These are phyloP conservation scores for Cryptococcus hybrid DNA, from an alignment of 1,284 basidiomycete genomes.

Conservation along the genomic window DNA sequence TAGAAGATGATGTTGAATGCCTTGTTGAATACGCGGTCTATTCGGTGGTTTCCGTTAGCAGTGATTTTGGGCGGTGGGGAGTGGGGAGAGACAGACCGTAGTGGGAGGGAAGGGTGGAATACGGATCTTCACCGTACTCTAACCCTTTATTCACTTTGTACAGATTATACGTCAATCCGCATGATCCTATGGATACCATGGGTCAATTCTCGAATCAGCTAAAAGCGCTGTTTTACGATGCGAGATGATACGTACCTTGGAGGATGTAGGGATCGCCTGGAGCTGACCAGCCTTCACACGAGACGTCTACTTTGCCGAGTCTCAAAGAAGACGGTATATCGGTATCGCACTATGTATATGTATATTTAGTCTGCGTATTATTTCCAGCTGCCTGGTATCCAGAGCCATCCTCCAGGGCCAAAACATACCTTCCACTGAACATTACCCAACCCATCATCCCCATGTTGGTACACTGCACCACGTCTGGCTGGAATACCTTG, in stretches of 20 bases:
- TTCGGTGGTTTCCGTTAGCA: too few species aligned
- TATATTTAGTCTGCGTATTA: not conserved
- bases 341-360: slow-evolving; percentile 72
- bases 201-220: too few species aligned
- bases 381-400: too few species aligned
- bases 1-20: slow-evolving; percentile 56
- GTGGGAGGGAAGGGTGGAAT: too few species aligned
- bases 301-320: slow-evolving; percentile 77
- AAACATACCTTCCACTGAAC: slow-evolving; percentile 76
- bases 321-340: slow-evolving; percentile 77
- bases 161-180: slow-evolving; percentile 74
- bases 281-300: slow-evolving; percentile 81
- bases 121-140: slow-evolving; percentile 20
- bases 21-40: not conserved
- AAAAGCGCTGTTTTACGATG: slow-evolving; percentile 30
- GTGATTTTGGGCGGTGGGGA: too few species aligned
- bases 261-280: slow-evolving; percentile 79
- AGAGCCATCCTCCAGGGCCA: not conserved
- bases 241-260: slow-evolving; percentile 62
- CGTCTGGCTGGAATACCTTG: slow-evolving; percentile 70
- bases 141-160: slow-evolving; percentile 38
- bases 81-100: too few species aligned
- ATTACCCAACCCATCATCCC: slow-evolving; percentile 64
- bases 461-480: slow-evolving; percentile 76
- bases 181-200: slow-evolving; percentile 61